Percentiles rank a stretch among this genome's conserved stretches.
phyloP scores from a whole-genome alignment of 2,329 filamentous ascomycete species.

The Xylariaceae sp. region DNA sequence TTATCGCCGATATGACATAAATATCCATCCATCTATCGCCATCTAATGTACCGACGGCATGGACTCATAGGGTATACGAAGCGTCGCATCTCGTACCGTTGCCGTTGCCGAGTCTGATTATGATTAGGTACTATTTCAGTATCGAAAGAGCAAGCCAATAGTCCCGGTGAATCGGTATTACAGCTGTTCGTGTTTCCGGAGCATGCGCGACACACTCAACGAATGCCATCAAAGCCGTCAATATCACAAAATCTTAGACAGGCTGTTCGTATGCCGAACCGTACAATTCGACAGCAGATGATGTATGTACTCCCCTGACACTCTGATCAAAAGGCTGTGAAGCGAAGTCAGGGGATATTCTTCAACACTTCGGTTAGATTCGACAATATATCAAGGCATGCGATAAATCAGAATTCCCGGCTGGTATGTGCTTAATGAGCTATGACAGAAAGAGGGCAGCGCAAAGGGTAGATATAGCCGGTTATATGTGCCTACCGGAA shows the following conservation, averaged over 20 bases:
- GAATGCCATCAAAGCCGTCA: neutral
- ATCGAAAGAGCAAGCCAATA: neutral
- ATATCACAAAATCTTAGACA: neutral
- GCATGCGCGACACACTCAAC: neutral
- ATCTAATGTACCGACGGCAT: too few species aligned
- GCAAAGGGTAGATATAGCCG: neutral
- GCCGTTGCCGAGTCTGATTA: neutral
- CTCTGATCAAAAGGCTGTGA: too few species aligned
- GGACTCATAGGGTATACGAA: neutral
- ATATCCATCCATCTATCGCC: neutral
- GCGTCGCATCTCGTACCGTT: neutral
- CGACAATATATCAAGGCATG: slow-evolving; percentile 1
- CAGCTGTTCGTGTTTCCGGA: neutral
- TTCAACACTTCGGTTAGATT: slow-evolving; percentile 10
- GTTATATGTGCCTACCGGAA: neutral
- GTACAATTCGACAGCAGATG: neutral
- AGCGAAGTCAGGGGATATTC: neutral
- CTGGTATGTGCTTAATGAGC: neutral
- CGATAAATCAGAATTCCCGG: slow-evolving; percentile 9
- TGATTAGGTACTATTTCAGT: neutral
- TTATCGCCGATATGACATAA: neutral
- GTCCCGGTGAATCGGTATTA: neutral
- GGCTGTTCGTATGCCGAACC: neutral
- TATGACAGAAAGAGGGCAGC: neutral
- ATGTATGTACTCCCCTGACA: slow-evolving; percentile 4